These are phyloP conservation scores for Nepenthes mirabilis DNA, from an alignment of 148 eudicot species.

Conservation along the genomic window DNA sequence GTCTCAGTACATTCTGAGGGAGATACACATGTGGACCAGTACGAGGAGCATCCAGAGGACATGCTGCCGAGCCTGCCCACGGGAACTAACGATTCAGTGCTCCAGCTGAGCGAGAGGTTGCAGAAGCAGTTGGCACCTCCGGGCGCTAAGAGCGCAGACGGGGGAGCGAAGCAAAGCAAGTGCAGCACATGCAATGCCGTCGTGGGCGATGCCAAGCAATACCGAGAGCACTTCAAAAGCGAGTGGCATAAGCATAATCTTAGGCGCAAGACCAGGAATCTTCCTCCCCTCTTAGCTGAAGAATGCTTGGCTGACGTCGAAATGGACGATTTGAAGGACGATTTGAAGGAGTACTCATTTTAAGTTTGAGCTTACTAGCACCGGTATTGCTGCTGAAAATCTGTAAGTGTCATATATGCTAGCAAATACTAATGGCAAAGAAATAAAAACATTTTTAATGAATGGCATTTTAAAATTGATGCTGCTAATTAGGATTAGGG, in stretches of 20 bases:
- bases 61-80: conserved; percentile 21
- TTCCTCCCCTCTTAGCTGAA: conserved; percentile 71
- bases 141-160: conserved; percentile 18
- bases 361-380: too few relatives aligned
- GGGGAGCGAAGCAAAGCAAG: conserved; percentile 53
- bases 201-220: conserved; percentile 78
- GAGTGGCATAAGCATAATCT: conserved; percentile 97
- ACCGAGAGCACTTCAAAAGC: conserved; percentile 88
- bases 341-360: conserved; percentile 69
- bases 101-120: conserved; percentile 40
- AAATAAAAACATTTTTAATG: too few relatives aligned
- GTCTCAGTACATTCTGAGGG: conserved; percentile 73
- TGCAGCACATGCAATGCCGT: conserved; percentile 77
- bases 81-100: conserved; percentile 23
- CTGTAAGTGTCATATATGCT: too few relatives aligned
- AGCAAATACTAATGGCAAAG: too few relatives aligned
- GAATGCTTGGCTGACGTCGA: conserved; percentile 79
- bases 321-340: conserved; percentile 43
- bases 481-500: too few relatives aligned
- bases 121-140: conserved; percentile 46
- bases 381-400: too few relatives aligned
- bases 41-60: conserved; percentile 47
- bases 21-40: conserved; percentile 60
- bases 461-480: too few relatives aligned
- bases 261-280: conserved; percentile 65